Evolutionary conservation across 176 grass and related monocot genomes (phyloP), one percentile per base, ranked within the genome.

Genomic region (Oryza meridionalis): DNA sequence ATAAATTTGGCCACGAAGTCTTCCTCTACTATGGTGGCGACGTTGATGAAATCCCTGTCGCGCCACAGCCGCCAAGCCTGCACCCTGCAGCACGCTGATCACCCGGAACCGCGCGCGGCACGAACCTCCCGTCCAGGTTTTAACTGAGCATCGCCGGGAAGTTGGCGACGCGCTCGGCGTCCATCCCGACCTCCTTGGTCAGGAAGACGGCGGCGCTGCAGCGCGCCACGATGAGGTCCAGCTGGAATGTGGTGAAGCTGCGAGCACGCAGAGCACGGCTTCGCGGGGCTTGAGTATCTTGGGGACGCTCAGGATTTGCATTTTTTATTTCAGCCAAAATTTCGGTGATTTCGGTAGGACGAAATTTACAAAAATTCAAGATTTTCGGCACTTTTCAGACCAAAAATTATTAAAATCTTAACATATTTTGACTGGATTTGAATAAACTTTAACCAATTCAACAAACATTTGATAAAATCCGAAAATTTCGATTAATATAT

Each of bases 1-100:
- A 92, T 59, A 61, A 88, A 92, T 82, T 92, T 92, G 27, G 24
- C 22, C 35, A 86, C 44, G 59, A 92, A 92, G 5, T 85, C 75
- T 47, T 88, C 50, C 53, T 92, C 86, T 21, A 44, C 63, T 14
- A 85, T 77, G 27, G 64, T 49, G 32, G 81, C 26, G 33, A 77
- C 43, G 55, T 79, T 55, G 67, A 9, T 81, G 65, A 92, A 79
- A 29, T 88, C 78, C 43, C 61, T 31, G 17, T 70, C 77, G 27
- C 72, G 51, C 43, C 80, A 74, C 29, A 47, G 63, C 69, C 82
- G 77, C 68, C 75, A 65, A 21, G 58, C 79, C 82, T 82, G 83
- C 65, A 21, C 45, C 79, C 82, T 82, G 83, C 65, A 92, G 67
- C 70, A 81, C 64, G 51, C 67, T 79, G 71, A 88, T 19, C 43